Evolutionary conservation across 2,329 filamentous ascomycete genomes (phyloP).

Genomic region (Epichloe glyceriae): DNA sequence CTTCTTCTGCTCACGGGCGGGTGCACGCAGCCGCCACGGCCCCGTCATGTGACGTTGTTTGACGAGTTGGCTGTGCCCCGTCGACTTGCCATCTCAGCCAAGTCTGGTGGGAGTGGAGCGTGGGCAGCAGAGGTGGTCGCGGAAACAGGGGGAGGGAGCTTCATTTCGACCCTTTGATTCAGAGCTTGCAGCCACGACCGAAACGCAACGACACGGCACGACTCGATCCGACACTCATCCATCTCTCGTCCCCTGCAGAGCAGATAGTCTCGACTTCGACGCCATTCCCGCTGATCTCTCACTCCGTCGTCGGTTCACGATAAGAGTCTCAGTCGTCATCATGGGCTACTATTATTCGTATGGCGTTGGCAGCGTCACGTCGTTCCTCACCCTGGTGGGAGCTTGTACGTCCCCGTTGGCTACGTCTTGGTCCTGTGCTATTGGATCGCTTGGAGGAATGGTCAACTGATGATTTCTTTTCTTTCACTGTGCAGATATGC

Average conservation of each 20-base stretch:
- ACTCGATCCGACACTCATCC: background rate
- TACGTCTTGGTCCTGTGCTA: background rate
- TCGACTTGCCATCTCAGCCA: background rate
- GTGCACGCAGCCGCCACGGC: background rate
- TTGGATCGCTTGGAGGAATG: background rate
- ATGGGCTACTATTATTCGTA: constrained; percentile 66
- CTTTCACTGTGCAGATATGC: constrained; percentile 60
- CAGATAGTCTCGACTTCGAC: background rate
- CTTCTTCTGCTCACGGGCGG: background rate
- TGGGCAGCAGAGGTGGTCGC: background rate
- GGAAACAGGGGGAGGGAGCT: background rate
- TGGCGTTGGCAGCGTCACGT: constrained; percentile 53
- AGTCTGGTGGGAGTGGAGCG: too few species aligned
- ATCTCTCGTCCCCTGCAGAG: background rate
- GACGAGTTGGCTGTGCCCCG: constrained; percentile 1
- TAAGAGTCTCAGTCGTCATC: constrained; percentile 13
- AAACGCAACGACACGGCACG: background rate
- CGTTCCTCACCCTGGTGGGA: constrained; percentile 60
- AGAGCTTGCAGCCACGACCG: background rate
- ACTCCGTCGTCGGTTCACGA: background rate
- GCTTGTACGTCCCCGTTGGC: constrained; percentile 47
- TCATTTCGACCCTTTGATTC: background rate
- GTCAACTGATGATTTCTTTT: background rate
- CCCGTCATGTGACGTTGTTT: constrained; percentile 27
- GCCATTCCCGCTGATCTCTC: background rate